Conservation (phyloP, 1,139 yeast species). For the Taphrina wiesneri region DNA sequence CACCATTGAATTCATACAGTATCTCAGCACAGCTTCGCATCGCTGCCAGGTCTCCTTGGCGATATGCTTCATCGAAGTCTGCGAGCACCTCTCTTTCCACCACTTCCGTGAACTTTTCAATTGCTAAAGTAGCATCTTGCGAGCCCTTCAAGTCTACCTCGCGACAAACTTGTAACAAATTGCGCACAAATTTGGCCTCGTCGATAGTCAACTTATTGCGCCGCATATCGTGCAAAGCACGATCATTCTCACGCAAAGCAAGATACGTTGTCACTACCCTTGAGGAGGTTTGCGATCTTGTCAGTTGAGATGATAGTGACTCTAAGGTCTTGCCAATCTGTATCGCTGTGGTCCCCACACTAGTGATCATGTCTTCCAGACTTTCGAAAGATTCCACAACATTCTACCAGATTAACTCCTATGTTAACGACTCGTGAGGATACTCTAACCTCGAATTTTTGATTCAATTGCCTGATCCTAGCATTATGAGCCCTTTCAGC, state of each 20-base stretch:
- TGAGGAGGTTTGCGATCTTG: conserved; percentile 53
- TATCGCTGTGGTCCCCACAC: conserved; percentile 34
- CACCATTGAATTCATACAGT: conserved; percentile 81
- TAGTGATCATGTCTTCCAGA: conserved; percentile 32
- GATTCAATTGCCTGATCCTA: conserved; percentile 23
- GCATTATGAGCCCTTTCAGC: conserved; percentile 38
- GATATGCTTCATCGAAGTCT: conserved; percentile 50
- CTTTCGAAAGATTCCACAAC: conserved; percentile 30
- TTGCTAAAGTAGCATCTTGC: conserved; percentile 43
- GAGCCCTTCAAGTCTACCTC: conserved; percentile 48
- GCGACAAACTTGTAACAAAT: conserved; percentile 62
- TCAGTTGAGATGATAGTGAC: conserved; percentile 72
- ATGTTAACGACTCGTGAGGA: background rate
- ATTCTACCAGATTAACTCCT: conserved; percentile 6
- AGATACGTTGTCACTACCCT: conserved; percentile 20
- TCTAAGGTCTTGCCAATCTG: conserved; percentile 60
- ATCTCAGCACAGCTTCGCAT: conserved; percentile 76
- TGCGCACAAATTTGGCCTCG: conserved; percentile 46
- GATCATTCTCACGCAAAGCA: conserved; percentile 20
- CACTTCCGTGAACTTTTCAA: conserved; percentile 70
- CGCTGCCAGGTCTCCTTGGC: conserved; percentile 61
- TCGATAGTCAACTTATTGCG: conserved; percentile 23
- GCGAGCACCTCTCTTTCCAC: conserved; percentile 63
- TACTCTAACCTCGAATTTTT: conserved; percentile 33
- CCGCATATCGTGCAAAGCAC: conserved; percentile 48